Conservation (phyloP, 2,329 filamentous ascomycete species). For the Aspergillus sp. region DNA sequence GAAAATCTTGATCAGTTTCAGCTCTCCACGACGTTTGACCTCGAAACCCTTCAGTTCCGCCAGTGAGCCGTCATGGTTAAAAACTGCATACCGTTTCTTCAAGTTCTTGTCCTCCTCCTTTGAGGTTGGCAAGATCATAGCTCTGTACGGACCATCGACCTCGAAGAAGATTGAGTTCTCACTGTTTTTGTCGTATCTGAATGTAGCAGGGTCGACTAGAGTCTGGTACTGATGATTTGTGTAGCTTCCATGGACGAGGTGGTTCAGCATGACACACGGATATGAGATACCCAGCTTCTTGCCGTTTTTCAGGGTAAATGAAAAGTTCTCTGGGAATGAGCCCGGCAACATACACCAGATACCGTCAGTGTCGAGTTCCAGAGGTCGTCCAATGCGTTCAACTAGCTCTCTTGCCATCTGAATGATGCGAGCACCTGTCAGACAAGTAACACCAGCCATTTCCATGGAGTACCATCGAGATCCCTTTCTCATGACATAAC, state of each 20-base stretch:
- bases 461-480: constrained; percentile 99
- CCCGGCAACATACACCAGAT: constrained; percentile 99
- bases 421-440: constrained; percentile 95
- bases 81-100: constrained; percentile 98
- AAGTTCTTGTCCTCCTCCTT: constrained; percentile 99
- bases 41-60: constrained; percentile 98
- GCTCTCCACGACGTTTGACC: constrained; percentile 92
- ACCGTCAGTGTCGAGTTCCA: constrained; percentile 96
- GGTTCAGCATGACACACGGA: constrained; percentile 98
- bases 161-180: constrained; percentile 99
- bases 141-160: constrained; percentile 94
- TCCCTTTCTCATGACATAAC: constrained; percentile 98
- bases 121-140: constrained; percentile 95
- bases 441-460: constrained; percentile 97
- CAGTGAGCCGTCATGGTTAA: constrained; percentile 94
- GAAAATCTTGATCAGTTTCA: constrained; percentile 99
- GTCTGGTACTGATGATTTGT: constrained; percentile 98
- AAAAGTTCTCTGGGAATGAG: constrained; percentile 94
- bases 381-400: constrained; percentile 84
- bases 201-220: constrained; percentile 72
- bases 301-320: constrained; percentile 89
- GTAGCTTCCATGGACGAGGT: constrained; percentile 89
- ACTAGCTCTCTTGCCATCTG: constrained; percentile 93
- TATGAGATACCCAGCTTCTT: constrained; percentile 98
- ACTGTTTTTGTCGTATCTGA: constrained; percentile 94